Base-by-base conservation (phyloP, 768 basidiomycete genomes). In the Macrolepiota dolichaula region DNA sequence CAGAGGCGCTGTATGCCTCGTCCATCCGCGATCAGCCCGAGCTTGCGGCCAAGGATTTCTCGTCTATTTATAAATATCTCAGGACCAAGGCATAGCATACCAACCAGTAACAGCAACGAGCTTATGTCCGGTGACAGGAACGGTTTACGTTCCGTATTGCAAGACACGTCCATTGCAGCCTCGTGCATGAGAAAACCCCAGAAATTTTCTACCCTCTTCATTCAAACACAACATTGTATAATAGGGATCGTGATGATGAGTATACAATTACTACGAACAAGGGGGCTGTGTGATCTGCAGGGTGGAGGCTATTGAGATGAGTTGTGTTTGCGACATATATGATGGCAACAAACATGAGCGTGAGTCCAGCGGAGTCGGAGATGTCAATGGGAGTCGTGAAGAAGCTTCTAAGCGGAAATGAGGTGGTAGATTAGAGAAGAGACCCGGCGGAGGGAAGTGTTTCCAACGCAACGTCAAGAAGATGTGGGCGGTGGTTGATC, bases 11-110 rank as follows among this genome's bases (percentile, higher is more conserved):
- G 27, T 96, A 96, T 71, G 72, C 72, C 4, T 73, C 78, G 27
- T 81, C 86, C 52, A 74, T 89, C 3, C 64, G 73, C 65, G 72
- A 76, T 51, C 76, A 81, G 27, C 85, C 87, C 1, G 88, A 83
- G 54, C 77, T 92, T 22, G 84, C 79, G 1, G 78, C 70, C 52
- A 88, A 86, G 67, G 94, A 95, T 66, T 95, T 96, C 69, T 93
- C 91, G 37, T 85, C 86, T 12, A 86, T 95, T 25, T 95, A 92
- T 71, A 74, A 78, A 53, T 87, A 85, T 70, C 74, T 94, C 59
- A 67, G 77, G 66, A 40, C 24, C 40, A 4, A 68, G 69, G 13
- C 62, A 55, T 54, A 65, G 66, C 51, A 66, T 67, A 27, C n/a
- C 55, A 37, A 27, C 44, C 46, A 57, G 46, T 37, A 49, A 44